phyloP scores from a whole-genome alignment of 2,329 filamentous ascomycete genomes.

The Conoideocrella luteorostrata region DNA sequence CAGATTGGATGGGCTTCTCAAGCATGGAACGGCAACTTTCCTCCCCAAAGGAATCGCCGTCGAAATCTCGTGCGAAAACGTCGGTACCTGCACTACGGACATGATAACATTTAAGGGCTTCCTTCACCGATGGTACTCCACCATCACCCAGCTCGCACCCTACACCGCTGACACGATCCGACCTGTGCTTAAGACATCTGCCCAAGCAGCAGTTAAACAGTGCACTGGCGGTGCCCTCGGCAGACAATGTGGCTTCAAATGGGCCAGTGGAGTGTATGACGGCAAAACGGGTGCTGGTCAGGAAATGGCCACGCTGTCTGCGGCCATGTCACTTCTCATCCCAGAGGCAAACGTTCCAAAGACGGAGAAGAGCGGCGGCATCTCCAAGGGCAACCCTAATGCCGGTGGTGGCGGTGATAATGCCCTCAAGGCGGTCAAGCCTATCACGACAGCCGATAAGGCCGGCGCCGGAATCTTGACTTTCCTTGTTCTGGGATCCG shows the following conservation, averaged over 20 bases:
- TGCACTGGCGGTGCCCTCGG: constrained; percentile 45
- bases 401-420: constrained; percentile 32
- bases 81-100: constrained; percentile 52
- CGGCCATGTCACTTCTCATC: constrained; percentile 48
- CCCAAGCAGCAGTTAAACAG: constrained; percentile 46
- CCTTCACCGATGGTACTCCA: constrained; percentile 50
- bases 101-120: constrained; percentile 59
- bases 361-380: constrained; percentile 46
- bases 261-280: constrained; percentile 45
- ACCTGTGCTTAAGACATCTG: constrained; percentile 45
- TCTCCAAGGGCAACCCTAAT: constrained; percentile 37
- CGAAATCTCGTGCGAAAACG: constrained; percentile 54
- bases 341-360: constrained; percentile 32
- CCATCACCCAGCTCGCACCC: constrained; percentile 47
- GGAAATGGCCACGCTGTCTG: constrained; percentile 51
- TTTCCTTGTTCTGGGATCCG: constrained; percentile 33
- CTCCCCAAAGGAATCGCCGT: constrained; percentile 51
- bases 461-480: constrained; percentile 44
- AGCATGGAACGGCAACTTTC: constrained; percentile 37
- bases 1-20: constrained; percentile 35
- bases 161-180: constrained; percentile 43
- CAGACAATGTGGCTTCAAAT: constrained; percentile 48
- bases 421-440: constrained; percentile 23
- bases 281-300: constrained; percentile 52
- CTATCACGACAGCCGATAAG: constrained; percentile 37